Base-by-base conservation (phyloP, 495 filamentous ascomycete species). In the Mytilinidion resinicola region DNA sequence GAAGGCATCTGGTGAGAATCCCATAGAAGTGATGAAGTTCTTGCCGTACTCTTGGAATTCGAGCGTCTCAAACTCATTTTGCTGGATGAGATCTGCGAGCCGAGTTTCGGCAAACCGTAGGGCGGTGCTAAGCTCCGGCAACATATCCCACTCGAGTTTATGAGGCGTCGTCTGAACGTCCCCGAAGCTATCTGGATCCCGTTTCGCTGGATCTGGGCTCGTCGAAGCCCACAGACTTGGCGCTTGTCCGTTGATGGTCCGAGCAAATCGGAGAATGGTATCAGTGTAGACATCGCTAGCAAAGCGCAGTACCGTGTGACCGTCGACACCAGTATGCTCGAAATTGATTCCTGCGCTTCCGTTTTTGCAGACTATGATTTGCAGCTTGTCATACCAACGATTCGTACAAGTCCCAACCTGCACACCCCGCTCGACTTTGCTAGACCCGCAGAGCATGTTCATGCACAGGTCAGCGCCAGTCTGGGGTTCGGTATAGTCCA, bases 281-380 rank as follows among this genome's bases (percentile, higher is more conserved):
- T 98, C 95, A 0, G 93, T 97, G 73, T 97, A 98, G 44, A 98
- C 77, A 69, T 98, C 93, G 61, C 87, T 93, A 36, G 95, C 93
- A 68, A 98, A 96, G 14, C 93, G 88, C 47, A 98, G 79, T 4
- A 98, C 95, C 1, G 93, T 98, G 68, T 98, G 93, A 12, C 93
- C 93, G 69, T 98, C 93, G 6, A 98, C 93, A 62, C 95, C 95
- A 0, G 93, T 98, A 70, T 98, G 93, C 70, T 98, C 93, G 62
- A 97, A 96, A 72, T 98, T 98, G 82, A 98, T 97, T 30, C 93
- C 93, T 0, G 93, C 93, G 60, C 87, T 93, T 9, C 93, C 93
- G 73, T 96, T 98, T 76, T 96, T 95, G 80, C 95, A 97, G 39
- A 98, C 93, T 54, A 98, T 98, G 60, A 98, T 97, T 70, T 98